Percentiles rank a stretch among this genome's conserved stretches.
phyloP scores from a whole-genome alignment of 768 basidiomycete species.

The Lentinula lateritia region DNA sequence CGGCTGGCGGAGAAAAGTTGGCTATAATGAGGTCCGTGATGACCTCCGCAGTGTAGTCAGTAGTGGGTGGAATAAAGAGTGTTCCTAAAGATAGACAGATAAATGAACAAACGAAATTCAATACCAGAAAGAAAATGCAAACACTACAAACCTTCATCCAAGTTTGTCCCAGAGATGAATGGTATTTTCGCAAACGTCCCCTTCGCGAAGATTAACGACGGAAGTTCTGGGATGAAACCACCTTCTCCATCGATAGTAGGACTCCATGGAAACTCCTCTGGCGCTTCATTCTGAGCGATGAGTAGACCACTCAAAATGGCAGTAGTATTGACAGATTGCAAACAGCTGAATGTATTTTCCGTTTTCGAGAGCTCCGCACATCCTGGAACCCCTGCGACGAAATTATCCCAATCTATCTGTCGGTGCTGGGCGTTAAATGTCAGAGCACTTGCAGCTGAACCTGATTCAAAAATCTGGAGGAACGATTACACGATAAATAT shows the following conservation, averaged over 20 bases:
- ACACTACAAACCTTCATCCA: constrained; percentile 36
- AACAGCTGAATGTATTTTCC: constrained; percentile 25
- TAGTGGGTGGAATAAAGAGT: constrained; percentile 15
- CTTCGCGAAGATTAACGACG: constrained; percentile 25
- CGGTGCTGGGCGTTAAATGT: constrained; percentile 13
- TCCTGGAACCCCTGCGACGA: constrained; percentile 21
- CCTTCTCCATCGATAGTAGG: constrained; percentile 37
- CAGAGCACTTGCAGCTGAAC: constrained; percentile 17
- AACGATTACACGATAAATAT: background rate
- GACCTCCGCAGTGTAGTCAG: constrained; percentile 18
- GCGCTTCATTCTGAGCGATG: constrained; percentile 7
- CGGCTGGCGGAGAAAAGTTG: constrained; percentile 21
- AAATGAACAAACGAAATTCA: background rate
- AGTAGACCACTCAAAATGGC: constrained; percentile 12
- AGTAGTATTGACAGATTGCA: constrained; percentile 7
- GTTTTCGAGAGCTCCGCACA: constrained; percentile 22
- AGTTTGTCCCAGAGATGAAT: constrained; percentile 38
- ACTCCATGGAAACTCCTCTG: constrained; percentile 22
- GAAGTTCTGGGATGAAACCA: constrained; percentile 32
- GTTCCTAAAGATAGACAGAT: constrained; percentile 23
- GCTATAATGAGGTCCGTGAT: constrained; percentile 15
- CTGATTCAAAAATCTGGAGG: constrained; percentile 25
- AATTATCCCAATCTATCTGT: constrained; percentile 5
- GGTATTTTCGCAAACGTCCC: constrained; percentile 29
- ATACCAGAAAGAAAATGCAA: background rate